Conservation (phyloP, 768 basidiomycete species). For the Pleurotus citrinopileatus region DNA sequence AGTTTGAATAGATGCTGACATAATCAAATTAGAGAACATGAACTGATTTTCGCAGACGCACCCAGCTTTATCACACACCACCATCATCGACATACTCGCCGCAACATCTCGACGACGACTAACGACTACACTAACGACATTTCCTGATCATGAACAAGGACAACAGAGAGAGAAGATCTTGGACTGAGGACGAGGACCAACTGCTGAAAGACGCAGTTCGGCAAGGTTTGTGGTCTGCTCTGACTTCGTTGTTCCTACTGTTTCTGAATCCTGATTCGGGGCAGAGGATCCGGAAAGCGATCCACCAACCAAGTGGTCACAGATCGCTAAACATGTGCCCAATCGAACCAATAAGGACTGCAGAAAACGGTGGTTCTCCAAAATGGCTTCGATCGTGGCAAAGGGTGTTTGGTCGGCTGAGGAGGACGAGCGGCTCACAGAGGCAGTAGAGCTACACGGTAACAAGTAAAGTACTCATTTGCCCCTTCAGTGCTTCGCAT, state of each 20-base stretch:
- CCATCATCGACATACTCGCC: neutral
- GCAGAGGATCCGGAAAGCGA: conserved; percentile 55
- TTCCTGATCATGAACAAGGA: conserved; percentile 8
- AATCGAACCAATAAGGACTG: conserved; percentile 65
- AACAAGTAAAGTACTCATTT: conserved; percentile 37
- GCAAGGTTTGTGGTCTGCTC: conserved; percentile 31
- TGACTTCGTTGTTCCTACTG: conserved; percentile 13
- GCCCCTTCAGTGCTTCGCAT: neutral
- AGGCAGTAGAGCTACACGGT: conserved; percentile 56
- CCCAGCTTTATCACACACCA: neutral
- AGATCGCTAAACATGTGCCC: conserved; percentile 46
- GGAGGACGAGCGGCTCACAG: conserved; percentile 55
- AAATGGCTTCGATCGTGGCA: conserved; percentile 61
- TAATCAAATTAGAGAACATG: neutral
- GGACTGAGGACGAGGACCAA: conserved; percentile 51
- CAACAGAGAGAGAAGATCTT: conserved; percentile 45
- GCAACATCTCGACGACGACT: neutral
- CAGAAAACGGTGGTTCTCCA: conserved; percentile 61
- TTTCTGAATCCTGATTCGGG: conserved; percentile 1
- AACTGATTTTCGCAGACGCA: neutral
- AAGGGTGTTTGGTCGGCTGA: conserved; percentile 63
- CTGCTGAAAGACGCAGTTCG: conserved; percentile 49
- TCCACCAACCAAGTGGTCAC: conserved; percentile 30
- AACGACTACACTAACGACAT: neutral
- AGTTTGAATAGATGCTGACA: neutral